Evolutionary conservation across 2,329 filamentous ascomycete genomes (phyloP).

Genomic region (Apiospora marii): DNA sequence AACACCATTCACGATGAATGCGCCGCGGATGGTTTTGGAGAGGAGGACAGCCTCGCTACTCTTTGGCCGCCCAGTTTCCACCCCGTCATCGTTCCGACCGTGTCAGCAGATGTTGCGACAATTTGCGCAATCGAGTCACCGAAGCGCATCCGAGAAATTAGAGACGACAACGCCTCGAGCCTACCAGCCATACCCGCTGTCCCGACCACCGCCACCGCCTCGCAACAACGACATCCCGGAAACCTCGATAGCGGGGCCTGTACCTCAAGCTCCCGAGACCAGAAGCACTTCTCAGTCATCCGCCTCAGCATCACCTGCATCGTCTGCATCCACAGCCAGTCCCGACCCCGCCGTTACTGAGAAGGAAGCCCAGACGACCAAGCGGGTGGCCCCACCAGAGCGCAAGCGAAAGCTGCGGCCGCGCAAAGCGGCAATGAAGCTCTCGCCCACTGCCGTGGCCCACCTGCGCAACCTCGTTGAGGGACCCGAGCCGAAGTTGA

Average conservation of each 20-base stretch:
- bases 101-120: slow-evolving; percentile 48
- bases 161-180: slow-evolving; percentile 44
- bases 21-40: slow-evolving; percentile 44
- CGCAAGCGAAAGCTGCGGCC: slow-evolving; percentile 75
- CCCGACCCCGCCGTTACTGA: slow-evolving; percentile 61
- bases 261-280: slow-evolving; percentile 62
- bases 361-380: slow-evolving; percentile 71
- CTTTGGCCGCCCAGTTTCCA: slow-evolving; percentile 41
- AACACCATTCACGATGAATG: slow-evolving; percentile 50
- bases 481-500: slow-evolving; percentile 88
- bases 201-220: slow-evolving; percentile 49
- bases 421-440: slow-evolving; percentile 89
- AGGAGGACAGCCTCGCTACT: slow-evolving; percentile 39
- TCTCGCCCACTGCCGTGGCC: slow-evolving; percentile 80
- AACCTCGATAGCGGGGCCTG: slow-evolving; percentile 55
- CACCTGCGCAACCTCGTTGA: slow-evolving; percentile 81
- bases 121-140: slow-evolving; percentile 29
- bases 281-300: slow-evolving; percentile 50
- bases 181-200: slow-evolving; percentile 62
- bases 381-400: slow-evolving; percentile 57
- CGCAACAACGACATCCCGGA: slow-evolving; percentile 54
- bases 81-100: slow-evolving; percentile 50
- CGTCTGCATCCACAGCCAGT: slow-evolving; percentile 25
- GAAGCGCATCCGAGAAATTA: slow-evolving; percentile 39
- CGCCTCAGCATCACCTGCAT: slow-evolving; percentile 28